These are phyloP conservation scores for Planoprotostelium fungivorum DNA, from an alignment of 78 protist genomes.

Conservation along the genomic window DNA sequence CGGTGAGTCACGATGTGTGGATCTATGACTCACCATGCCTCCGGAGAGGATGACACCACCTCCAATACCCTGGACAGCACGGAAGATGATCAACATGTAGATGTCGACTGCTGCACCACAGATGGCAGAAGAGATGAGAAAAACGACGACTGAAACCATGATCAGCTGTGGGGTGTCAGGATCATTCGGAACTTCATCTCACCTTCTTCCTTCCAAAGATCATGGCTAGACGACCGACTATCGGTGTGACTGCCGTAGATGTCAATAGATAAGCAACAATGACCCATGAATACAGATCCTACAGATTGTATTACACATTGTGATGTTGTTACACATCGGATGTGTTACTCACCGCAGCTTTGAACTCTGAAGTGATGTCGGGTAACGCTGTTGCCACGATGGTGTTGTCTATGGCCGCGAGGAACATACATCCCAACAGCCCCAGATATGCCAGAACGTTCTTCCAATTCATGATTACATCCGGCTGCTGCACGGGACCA, in stretches of 20 bases:
- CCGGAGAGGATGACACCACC: conserved; percentile 65
- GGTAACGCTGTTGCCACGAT: neutral
- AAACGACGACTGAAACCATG: conserved; percentile 12
- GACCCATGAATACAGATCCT: conserved; percentile 46
- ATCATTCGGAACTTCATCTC: too few relatives aligned
- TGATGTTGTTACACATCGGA: too few relatives aligned
- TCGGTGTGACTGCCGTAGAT: conserved; percentile 30
- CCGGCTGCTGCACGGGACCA: neutral
- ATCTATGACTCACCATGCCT: conserved; percentile 6
- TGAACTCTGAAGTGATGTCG: neutral
- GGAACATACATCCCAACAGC: neutral
- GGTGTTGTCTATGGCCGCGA: neutral
- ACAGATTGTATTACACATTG: too few relatives aligned
- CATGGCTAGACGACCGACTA: conserved; percentile 41
- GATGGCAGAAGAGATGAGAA: conserved; percentile 22
- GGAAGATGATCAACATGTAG: conserved; percentile 28
- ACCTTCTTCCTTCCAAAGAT: conserved; percentile 50
- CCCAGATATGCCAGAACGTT: neutral
- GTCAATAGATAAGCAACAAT: conserved; percentile 44
- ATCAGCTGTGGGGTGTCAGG: too few relatives aligned
- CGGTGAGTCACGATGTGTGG: neutral
- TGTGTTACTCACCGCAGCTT: neutral
- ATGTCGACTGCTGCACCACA: conserved; percentile 27
- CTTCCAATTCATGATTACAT: neutral
- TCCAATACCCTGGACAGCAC: conserved; percentile 56